A percentile compares a stretch with the other conserved stretches of the same genome.
Evolutionary conservation across 768 basidiomycete genomes (phyloP).

Genomic region (Hericium erinaceus): DNA sequence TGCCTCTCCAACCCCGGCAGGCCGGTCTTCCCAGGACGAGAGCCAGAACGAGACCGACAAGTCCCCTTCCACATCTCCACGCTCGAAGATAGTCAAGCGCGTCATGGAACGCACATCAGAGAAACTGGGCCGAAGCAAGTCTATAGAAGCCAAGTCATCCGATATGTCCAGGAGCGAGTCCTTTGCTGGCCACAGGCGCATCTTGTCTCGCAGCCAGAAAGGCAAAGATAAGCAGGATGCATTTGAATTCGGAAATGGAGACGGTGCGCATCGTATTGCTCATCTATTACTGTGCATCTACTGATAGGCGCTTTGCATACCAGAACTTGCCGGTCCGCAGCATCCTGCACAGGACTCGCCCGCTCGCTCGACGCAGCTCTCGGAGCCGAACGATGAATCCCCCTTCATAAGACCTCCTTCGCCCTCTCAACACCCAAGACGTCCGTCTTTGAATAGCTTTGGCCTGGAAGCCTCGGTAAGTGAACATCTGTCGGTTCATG

Average conservation of each 20-base stretch:
- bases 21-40: constrained; percentile 7
- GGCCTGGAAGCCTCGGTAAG: constrained; percentile 66
- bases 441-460: constrained; percentile 44
- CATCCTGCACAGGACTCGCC: neutral
- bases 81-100: constrained; percentile 18
- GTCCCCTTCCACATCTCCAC: constrained; percentile 2
- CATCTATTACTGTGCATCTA: neutral
- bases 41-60: constrained; percentile 4
- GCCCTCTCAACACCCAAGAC: constrained; percentile 37
- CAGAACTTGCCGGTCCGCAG: neutral
- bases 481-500: constrained; percentile 5
- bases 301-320: neutral
- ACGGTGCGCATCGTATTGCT: neutral
- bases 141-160: constrained; percentile 12
- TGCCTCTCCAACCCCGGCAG: neutral
- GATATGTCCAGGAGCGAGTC: constrained; percentile 21
- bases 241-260: constrained; percentile 25
- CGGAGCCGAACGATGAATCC: constrained; percentile 36
- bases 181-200: constrained; percentile 33
- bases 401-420: constrained; percentile 71
- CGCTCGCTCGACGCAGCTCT: constrained; percentile 2
- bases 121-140: constrained; percentile 48
- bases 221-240: constrained; percentile 36
- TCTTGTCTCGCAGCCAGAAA: constrained; percentile 49
- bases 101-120: constrained; percentile 48